Base-by-base conservation (phyloP, 2,329 filamentous ascomycete genomes). In the Aspergillus pseudoglaucus region DNA sequence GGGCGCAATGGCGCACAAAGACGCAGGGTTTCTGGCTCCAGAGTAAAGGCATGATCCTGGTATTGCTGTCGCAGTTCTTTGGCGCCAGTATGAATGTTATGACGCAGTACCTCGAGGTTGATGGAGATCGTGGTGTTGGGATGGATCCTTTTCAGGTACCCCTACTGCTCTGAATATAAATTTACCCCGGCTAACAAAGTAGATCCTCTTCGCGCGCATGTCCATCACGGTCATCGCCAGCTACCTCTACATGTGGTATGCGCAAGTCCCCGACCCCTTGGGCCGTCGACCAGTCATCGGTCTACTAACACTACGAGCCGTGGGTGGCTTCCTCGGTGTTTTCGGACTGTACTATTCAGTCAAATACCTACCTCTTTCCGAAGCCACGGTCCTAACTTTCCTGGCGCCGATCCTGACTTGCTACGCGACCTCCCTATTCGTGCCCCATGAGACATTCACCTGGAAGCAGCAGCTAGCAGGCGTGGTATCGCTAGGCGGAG, bases 301-400 rank as follows among this genome's bases (percentile, higher is more conserved):
- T 60, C 71, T 95, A 5, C 74, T 96, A 3, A 64, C 88, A 1
- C 66, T 80, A 8, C 76, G 90, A 58, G 88, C 87, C 0, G 64
- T 87, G 2, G 77, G 77, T 25, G 90, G 89, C 10, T 84, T 85
- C 67, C 86, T 88, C 63, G 88, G 88, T 9, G 84, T 94, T 3
- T 90, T 84, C 63, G 86, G 86, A 32, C 80, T 93, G 70, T 94
- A 84, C 57, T 83, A 83, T 59, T 84, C 81, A 6, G 70, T 87
- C 48, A 79, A 87, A 61, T 94, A 94, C 59, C 79, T 95, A 3
- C 87, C 88, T 0, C 77, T 95, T 2, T 86, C 88, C 14, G 90
- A 95, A 64, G 89, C 90, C 2, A 93, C 88, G 0, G 90, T 95
- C 30, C 85, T 96, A 46, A 93, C 88, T 7, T 96, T 95, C 63